These are phyloP conservation scores for Diaporthe humulicola DNA, from an alignment of 2,329 filamentous ascomycete species.

Conservation along the genomic window DNA sequence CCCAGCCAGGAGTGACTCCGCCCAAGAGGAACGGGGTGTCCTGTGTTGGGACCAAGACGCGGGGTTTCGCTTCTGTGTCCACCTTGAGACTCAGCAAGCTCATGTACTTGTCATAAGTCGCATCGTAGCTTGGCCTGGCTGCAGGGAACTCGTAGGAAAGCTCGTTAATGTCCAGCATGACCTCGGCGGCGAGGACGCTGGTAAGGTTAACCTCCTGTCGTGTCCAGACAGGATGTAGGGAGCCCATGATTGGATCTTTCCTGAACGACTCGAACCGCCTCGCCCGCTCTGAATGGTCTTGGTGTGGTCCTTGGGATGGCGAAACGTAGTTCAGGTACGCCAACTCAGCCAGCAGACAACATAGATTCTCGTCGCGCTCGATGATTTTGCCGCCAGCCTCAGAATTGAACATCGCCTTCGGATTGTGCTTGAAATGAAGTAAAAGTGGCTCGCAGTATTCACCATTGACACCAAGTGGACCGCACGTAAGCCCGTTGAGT, in stretches of 20 bases:
- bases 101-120: not conserved
- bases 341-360: not conserved
- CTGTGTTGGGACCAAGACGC: not conserved
- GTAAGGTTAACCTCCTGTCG: not conserved
- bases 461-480: no score
- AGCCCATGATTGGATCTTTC: not conserved
- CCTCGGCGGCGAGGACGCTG: not conserved
- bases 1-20: not conserved
- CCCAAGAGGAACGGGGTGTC: not conserved
- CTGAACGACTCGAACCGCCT: not conserved
- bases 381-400: not conserved
- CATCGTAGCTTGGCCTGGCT: not conserved
- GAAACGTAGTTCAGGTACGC: not conserved
- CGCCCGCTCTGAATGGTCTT: not conserved
- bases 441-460: not conserved
- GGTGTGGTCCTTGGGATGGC: not conserved
- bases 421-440: not conserved
- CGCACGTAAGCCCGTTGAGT: not conserved
- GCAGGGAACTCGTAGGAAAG: not conserved
- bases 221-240: not conserved
- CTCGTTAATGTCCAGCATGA: not conserved
- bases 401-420: not conserved
- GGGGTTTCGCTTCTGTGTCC: not conserved
- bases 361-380: not conserved
- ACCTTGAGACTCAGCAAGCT: not conserved